A percentile compares a stretch with the other conserved stretches of the same genome.
Conservation (phyloP, 2,329 filamentous ascomycete species). For the Calycina herbarum region DNA sequence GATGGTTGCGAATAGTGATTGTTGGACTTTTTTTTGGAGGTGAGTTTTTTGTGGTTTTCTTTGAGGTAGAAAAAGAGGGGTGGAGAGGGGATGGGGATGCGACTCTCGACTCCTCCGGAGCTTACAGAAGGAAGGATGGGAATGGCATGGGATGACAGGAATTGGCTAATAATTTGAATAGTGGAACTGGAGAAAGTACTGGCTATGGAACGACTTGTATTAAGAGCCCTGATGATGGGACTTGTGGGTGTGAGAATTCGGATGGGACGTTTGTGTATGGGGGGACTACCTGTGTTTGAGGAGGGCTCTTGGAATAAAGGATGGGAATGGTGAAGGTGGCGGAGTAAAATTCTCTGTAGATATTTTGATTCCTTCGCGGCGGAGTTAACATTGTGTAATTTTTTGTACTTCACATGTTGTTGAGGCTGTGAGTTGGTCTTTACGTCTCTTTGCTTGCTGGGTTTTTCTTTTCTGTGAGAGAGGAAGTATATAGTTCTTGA, state of each 20-base stretch:
- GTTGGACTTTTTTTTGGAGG: conserved; percentile 47
- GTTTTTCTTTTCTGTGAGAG: no score
- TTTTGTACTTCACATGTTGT: no score
- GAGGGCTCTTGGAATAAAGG: neutral
- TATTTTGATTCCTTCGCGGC: no score
- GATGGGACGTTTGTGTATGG: conserved; percentile 8
- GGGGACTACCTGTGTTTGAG: conserved; percentile 6
- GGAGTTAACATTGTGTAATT: no score
- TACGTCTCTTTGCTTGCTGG: no score
- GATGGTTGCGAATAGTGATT: conserved; percentile 39
- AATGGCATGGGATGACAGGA: neutral
- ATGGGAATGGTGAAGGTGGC: no score
- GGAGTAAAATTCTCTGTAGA: no score
- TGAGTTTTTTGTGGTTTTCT: conserved; percentile 14
- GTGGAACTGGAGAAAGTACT: conserved; percentile 32
- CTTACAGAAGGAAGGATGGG: neutral
- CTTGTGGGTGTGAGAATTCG: conserved; percentile 13
- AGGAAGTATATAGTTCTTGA: no score
- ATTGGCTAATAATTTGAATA: conserved; percentile 22
- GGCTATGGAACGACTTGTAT: conserved; percentile 43
- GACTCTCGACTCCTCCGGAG: no score
- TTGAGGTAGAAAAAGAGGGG: no score
- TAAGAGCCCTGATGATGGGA: conserved; percentile 34
- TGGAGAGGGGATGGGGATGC: no score
- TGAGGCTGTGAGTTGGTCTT: no score